Conservation (phyloP, 768 basidiomycete genomes). For the Kwoniella pini region DNA sequence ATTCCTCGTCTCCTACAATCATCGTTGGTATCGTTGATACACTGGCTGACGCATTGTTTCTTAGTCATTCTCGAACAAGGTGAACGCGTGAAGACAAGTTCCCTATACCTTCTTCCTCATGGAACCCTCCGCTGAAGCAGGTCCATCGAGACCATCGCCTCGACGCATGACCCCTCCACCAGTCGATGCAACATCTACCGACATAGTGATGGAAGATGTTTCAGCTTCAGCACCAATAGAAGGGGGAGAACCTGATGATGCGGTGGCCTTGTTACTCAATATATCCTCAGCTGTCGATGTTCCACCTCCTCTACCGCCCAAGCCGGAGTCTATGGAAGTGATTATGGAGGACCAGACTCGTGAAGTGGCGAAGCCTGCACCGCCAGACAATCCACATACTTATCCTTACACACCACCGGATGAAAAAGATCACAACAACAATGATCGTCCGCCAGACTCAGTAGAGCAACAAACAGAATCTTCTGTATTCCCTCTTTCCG, state of each 20-base stretch:
- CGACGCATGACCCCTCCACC: neutral
- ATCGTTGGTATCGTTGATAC: too few relatives aligned
- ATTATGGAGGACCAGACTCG: conserved; percentile 6
- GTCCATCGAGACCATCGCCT: conserved; percentile 21
- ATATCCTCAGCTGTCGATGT: conserved; percentile 23
- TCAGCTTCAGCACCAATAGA: neutral
- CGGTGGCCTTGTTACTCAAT: conserved; percentile 33
- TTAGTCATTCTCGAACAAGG: too few relatives aligned
- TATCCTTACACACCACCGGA: conserved; percentile 40
- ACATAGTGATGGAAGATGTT: conserved; percentile 33
- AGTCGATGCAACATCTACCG: neutral
- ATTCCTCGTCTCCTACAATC: too few relatives aligned
- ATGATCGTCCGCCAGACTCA: neutral
- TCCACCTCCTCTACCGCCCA: conserved; percentile 4
- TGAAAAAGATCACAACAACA: conserved; percentile 12
- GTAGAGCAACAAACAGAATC: too few relatives aligned
- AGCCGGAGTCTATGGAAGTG: conserved; percentile 5
- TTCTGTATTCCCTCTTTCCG: too few relatives aligned
- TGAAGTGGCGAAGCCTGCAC: conserved; percentile 9
- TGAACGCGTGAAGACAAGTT: neutral
- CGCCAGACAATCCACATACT: conserved; percentile 4
- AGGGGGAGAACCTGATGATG: conserved; percentile 31
- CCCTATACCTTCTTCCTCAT: conserved; percentile 2
- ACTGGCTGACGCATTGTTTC: too few relatives aligned
- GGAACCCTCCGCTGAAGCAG: conserved; percentile 16